Percentiles rank a stretch among this genome's conserved stretches.
Conservation (phyloP, 2,329 filamentous ascomycete genomes). For the Epichloe brachyelytri region DNA sequence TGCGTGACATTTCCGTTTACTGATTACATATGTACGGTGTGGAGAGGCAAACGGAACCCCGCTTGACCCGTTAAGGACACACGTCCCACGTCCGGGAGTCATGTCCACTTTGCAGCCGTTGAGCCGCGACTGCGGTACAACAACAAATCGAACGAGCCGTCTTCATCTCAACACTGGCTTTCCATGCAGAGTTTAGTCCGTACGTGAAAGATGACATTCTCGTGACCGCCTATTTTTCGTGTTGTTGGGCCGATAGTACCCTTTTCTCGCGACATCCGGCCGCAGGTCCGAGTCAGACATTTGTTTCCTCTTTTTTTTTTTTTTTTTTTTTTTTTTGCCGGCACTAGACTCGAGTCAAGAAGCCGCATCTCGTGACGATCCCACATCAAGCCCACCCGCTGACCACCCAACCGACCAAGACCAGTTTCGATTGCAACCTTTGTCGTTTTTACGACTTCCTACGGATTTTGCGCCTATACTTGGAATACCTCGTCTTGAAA, state of each 20-base stretch:
- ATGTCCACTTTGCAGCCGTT: not conserved
- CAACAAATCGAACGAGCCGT: not conserved
- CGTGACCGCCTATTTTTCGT: not conserved
- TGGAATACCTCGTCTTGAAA: not conserved
- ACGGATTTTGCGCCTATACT: too few relatives aligned
- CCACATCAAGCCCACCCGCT: not conserved
- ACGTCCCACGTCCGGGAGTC: too few relatives aligned
- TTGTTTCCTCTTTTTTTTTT: not conserved
- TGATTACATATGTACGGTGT: too few relatives aligned
- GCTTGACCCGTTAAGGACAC: too few relatives aligned
- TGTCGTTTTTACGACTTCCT: too few relatives aligned
- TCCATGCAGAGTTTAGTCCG: too few relatives aligned
- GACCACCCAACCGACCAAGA: too few relatives aligned
- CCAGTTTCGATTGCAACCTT: too few relatives aligned
- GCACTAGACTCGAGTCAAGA: not conserved
- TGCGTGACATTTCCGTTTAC: too few relatives aligned
- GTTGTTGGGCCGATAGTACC: not conserved
- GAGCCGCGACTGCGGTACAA: not conserved
- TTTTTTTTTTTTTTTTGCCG: not conserved
- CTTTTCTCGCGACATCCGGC: not conserved
- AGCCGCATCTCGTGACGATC: constrained; percentile 2
- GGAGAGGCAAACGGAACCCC: too few relatives aligned
- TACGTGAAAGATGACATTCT: not conserved
- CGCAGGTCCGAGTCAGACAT: not conserved
- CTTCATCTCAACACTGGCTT: not conserved